Evolutionary conservation across 208 protist species (phyloP).

Genomic region (Trypanosoma conorhini): DNA sequence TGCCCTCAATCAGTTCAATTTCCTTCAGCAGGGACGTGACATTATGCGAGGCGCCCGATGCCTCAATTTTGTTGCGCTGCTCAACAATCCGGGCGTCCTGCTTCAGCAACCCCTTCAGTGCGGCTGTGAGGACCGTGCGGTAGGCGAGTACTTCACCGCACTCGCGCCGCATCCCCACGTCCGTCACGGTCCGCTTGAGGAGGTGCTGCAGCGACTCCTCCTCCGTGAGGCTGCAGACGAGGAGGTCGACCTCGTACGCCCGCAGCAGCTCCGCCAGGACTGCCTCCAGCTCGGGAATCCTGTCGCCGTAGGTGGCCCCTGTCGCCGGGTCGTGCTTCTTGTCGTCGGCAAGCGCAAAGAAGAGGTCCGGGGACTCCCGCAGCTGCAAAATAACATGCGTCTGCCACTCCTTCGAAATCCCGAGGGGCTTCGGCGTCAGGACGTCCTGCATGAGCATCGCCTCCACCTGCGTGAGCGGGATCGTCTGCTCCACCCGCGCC

Average conservation of each 20-base stretch:
- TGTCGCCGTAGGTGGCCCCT: constrained; percentile 1
- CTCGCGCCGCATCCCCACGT: constrained; percentile 5
- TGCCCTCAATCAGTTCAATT: constrained; percentile 7
- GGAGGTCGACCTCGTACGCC: constrained; percentile 17
- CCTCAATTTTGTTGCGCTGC: constrained; percentile 10
- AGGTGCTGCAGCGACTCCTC: constrained; percentile 9
- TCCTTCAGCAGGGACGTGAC: constrained; percentile 1
- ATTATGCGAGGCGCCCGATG: constrained; percentile 1
- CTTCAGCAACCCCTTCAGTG: neutral
- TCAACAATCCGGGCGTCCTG: constrained; percentile 3
- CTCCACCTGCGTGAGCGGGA: constrained; percentile 15
- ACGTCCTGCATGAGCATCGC: constrained; percentile 17
- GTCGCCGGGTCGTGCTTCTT: constrained; percentile 14
- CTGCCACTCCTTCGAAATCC: constrained; percentile 23
- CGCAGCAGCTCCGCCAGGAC: constrained; percentile 5
- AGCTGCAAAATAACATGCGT: constrained; percentile 15
- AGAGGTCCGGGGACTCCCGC: constrained; percentile 19
- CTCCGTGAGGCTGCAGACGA: constrained; percentile 11
- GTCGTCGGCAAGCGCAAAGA: constrained; percentile 13
- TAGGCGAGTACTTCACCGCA: constrained; percentile 2
- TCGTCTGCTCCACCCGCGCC: constrained; percentile 5
- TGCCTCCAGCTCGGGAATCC: neutral
- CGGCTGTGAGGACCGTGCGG: constrained; percentile 5
- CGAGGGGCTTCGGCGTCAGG: constrained; percentile 11
- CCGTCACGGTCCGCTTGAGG: constrained; percentile 12